phyloP scores from a whole-genome alignment of 768 basidiomycete genomes.

The Cystobasidium tubakii region DNA sequence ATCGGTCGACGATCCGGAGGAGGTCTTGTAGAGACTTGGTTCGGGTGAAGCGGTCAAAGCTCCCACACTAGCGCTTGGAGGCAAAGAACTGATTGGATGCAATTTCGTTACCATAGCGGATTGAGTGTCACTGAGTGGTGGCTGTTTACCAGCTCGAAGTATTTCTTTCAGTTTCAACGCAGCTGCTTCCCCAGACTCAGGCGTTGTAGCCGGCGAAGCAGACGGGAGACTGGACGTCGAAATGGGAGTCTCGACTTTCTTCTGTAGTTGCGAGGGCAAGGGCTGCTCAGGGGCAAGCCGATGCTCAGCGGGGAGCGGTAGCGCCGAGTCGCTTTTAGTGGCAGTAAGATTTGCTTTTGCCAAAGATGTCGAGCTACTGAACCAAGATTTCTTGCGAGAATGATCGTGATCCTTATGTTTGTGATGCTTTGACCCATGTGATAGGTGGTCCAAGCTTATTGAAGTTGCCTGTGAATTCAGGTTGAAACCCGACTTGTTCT shows the following conservation, averaged over 20 bases:
- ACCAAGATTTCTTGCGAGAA: conserved; percentile 36
- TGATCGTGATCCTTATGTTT: conserved; percentile 28
- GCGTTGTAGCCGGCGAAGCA: background rate
- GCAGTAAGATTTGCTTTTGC: background rate
- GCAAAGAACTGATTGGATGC: no score
- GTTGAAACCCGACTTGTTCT: background rate
- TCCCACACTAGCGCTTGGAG: background rate
- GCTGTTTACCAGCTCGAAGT: background rate
- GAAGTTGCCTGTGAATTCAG: background rate
- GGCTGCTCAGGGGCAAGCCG: background rate
- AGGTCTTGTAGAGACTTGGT: background rate
- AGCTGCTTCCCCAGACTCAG: conserved; percentile 8
- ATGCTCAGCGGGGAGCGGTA: background rate
- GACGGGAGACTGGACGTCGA: background rate
- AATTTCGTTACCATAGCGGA: no score
- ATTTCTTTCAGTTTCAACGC: background rate
- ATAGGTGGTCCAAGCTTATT: background rate
- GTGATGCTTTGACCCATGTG: background rate
- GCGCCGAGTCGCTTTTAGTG: background rate
- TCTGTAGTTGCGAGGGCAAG: background rate
- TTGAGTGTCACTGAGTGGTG: no score
- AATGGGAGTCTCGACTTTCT: background rate
- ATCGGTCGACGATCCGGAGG: background rate
- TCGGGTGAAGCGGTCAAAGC: background rate
- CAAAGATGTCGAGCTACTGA: background rate